Conservation (phyloP, 2,329 filamentous ascomycete species). For the Podosphaera xanthii region DNA sequence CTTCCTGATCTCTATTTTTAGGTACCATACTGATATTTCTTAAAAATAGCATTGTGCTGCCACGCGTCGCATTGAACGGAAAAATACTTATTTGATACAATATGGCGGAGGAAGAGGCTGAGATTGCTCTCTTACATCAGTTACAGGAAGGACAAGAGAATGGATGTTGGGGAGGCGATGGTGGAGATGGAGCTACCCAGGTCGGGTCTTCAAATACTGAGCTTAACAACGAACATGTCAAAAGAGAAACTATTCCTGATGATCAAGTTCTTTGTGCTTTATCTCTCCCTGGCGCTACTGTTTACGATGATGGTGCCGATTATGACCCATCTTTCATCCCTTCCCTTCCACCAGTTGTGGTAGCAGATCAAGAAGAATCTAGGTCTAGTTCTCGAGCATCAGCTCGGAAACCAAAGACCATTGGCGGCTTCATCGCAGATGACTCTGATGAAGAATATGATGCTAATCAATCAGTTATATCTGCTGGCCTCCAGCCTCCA, state of each 20-base stretch:
- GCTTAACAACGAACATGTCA: constrained; percentile 16
- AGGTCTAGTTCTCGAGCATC: constrained; percentile 16
- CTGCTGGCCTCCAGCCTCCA: constrained; percentile 10
- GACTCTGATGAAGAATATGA: constrained; percentile 17
- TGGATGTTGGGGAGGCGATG: constrained; percentile 13
- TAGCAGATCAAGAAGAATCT: constrained; percentile 12
- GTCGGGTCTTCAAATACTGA: constrained; percentile 17
- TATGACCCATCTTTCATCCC: constrained; percentile 16
- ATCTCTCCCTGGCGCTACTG: constrained; percentile 15
- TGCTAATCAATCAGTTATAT: constrained; percentile 9
- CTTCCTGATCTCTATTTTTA: neutral
- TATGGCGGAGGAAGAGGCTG: constrained; percentile 18
- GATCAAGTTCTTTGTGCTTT: constrained; percentile 18
- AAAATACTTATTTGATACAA: neutral
- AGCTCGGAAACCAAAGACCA: constrained; percentile 14
- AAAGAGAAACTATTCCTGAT: constrained; percentile 18
- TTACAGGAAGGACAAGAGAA: constrained; percentile 17
- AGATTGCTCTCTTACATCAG: constrained; percentile 18
- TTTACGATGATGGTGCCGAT: constrained; percentile 13
- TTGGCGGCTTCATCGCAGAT: constrained; percentile 17
- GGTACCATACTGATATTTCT: neutral
- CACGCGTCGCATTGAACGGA: neutral
- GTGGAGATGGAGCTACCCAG: constrained; percentile 11
- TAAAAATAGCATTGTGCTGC: neutral
- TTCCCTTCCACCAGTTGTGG: constrained; percentile 12